phyloP scores from a whole-genome alignment of 2,329 filamentous ascomycete species.

The Cladophialophora chaetospira region DNA sequence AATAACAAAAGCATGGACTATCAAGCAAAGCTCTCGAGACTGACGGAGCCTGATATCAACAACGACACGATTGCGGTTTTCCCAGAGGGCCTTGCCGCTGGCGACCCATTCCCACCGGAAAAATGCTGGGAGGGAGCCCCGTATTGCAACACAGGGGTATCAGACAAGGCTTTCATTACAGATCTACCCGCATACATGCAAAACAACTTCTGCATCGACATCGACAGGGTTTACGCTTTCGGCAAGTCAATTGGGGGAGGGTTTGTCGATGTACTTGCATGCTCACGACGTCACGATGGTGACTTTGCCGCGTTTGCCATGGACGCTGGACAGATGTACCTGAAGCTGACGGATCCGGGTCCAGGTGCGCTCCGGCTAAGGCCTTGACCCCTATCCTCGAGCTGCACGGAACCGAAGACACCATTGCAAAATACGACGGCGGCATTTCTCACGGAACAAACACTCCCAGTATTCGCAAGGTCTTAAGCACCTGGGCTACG shows the following conservation, averaged over 20 bases:
- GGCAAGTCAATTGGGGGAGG: constrained; percentile 61
- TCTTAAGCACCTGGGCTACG: background rate
- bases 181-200: constrained; percentile 47
- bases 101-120: too few species aligned
- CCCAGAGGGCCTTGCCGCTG: constrained; percentile 44
- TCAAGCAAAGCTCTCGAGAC: constrained; percentile 48
- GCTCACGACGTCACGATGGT: constrained; percentile 43
- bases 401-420: constrained; percentile 40
- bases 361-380: constrained; percentile 36
- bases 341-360: constrained; percentile 11
- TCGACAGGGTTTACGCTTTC: constrained; percentile 47
- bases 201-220: constrained; percentile 49
- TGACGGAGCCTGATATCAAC: constrained; percentile 49
- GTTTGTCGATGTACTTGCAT: constrained; percentile 52
- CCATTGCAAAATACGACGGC: constrained; percentile 37
- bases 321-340: constrained; percentile 39
- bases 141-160: constrained; percentile 37
- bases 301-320: constrained; percentile 55
- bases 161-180: constrained; percentile 50
- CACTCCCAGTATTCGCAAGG: background rate
- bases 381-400: constrained; percentile 46
- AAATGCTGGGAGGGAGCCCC: constrained; percentile 47
- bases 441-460: constrained; percentile 31
- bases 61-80: constrained; percentile 50
- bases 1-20: constrained; percentile 40